Evolutionary conservation across 2,329 filamentous ascomycete genomes (phyloP).

Genomic region (Colletotrichum kahawae): DNA sequence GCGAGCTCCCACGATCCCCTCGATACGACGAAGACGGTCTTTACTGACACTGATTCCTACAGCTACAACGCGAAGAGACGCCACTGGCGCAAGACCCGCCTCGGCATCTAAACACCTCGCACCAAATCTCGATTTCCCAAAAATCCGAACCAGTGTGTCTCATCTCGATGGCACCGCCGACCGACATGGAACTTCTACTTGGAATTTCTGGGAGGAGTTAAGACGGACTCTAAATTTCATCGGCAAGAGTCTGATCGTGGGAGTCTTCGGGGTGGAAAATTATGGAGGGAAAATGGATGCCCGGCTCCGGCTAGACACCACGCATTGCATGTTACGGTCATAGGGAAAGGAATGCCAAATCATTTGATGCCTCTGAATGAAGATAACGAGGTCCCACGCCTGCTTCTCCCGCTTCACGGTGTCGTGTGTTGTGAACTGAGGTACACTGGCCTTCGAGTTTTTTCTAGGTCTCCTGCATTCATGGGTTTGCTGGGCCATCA

Average conservation of each 20-base stretch:
- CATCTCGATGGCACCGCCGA: constrained; percentile 21
- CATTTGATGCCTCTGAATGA: constrained; percentile 21
- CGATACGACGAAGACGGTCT: background rate
- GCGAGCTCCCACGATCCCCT: background rate
- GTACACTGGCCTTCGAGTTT: background rate
- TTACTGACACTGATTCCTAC: constrained; percentile 25
- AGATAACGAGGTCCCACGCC: constrained; percentile 7
- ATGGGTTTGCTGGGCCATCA: background rate
- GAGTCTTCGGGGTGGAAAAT: constrained; percentile 25
- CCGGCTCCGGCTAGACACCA: constrained; percentile 25
- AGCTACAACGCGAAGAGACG: constrained; percentile 99
- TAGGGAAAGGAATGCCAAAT: constrained; percentile 50
- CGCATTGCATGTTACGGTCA: constrained; percentile 52
- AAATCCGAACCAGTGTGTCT: constrained; percentile 23
- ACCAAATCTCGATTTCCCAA: constrained; percentile 38
- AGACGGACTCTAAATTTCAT: constrained; percentile 13
- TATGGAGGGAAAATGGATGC: constrained; percentile 26
- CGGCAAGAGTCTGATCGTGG: constrained; percentile 23
- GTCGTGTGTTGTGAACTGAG: background rate
- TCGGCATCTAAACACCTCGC: constrained; percentile 87
- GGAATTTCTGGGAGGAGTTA: constrained; percentile 17
- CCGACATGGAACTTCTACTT: constrained; percentile 21
- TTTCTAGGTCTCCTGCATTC: background rate
- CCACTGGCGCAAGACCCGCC: constrained; percentile 99
- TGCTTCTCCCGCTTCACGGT: background rate